These are phyloP conservation scores for Paxillus involutus DNA, from an alignment of 768 basidiomycete species.

Conservation along the genomic window DNA sequence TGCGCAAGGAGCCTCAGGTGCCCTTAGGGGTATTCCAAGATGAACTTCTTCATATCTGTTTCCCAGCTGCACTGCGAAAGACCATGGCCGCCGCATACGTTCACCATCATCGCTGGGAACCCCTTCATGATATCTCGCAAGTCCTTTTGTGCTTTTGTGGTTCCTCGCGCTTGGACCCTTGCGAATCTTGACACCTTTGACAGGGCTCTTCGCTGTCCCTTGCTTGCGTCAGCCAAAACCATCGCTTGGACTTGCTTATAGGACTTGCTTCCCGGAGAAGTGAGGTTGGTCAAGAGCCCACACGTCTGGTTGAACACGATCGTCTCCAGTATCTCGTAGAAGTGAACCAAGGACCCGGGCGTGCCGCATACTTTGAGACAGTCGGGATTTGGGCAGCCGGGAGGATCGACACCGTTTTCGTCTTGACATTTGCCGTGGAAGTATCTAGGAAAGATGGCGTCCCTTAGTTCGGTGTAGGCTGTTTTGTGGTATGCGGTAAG, in stretches of 20 bases:
- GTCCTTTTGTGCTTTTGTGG: slow-evolving; percentile 16
- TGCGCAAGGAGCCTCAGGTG: background rate
- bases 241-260: slow-evolving; percentile 44
- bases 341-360: slow-evolving; percentile 77
- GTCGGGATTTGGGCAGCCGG: slow-evolving; percentile 77
- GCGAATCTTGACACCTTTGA: slow-evolving; percentile 9
- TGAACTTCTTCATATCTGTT: slow-evolving; percentile 55
- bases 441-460: slow-evolving; percentile 63
- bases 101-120: slow-evolving; percentile 31
- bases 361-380: slow-evolving; percentile 80
- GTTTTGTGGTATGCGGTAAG: slow-evolving; percentile 43
- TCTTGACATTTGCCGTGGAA: slow-evolving; percentile 78
- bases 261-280: slow-evolving; percentile 37
- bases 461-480: slow-evolving; percentile 45
- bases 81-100: slow-evolving; percentile 46
- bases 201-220: slow-evolving; percentile 8
- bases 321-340: slow-evolving; percentile 47
- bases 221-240: slow-evolving; percentile 38
- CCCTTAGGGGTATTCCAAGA: slow-evolving; percentile 60
- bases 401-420: slow-evolving; percentile 52
- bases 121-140: slow-evolving; percentile 35
- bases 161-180: slow-evolving; percentile 17
- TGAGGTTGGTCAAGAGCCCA: slow-evolving; percentile 33
- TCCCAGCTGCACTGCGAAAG: slow-evolving; percentile 63
- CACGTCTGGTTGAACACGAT: slow-evolving; percentile 50